phyloP scores from a whole-genome alignment of 208 protist genomes.

The Trypanosoma grayi region DNA sequence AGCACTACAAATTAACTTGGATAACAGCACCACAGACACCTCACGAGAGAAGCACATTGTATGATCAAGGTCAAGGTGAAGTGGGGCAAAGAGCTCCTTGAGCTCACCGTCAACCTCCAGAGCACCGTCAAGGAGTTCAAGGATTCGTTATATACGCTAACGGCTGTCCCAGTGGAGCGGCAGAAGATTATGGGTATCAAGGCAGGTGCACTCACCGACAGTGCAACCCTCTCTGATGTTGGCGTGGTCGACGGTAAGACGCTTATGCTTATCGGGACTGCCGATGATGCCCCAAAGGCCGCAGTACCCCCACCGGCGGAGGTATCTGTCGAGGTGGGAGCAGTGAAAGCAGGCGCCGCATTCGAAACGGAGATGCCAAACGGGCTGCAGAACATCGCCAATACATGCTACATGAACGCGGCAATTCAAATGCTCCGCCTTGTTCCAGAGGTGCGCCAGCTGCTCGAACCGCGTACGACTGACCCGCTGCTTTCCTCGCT shows the following conservation, averaged over 20 bases:
- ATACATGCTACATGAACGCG: constrained; percentile 91
- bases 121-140: constrained; percentile 46
- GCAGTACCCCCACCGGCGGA: constrained; percentile 8
- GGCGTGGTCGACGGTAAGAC: constrained; percentile 56
- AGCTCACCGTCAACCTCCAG: constrained; percentile 48
- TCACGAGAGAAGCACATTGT: neutral
- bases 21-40: neutral
- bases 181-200: constrained; percentile 87
- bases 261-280: constrained; percentile 77
- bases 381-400: constrained; percentile 77
- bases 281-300: constrained; percentile 31
- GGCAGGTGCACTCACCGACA: constrained; percentile 20
- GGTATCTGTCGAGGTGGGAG: no score
- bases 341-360: constrained; percentile 18
- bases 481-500: constrained; percentile 42
- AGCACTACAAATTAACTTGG: neutral
- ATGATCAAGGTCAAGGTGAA: constrained; percentile 65
- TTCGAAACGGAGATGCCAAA: constrained; percentile 24
- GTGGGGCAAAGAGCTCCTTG: constrained; percentile 73
- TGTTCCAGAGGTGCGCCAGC: constrained; percentile 64
- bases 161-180: constrained; percentile 69
- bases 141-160: constrained; percentile 41
- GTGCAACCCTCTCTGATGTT: constrained; percentile 33
- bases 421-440: constrained; percentile 78
- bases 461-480: constrained; percentile 31